Conservation (phyloP, 2,329 filamentous ascomycete species). For the Penicillium sp. region DNA sequence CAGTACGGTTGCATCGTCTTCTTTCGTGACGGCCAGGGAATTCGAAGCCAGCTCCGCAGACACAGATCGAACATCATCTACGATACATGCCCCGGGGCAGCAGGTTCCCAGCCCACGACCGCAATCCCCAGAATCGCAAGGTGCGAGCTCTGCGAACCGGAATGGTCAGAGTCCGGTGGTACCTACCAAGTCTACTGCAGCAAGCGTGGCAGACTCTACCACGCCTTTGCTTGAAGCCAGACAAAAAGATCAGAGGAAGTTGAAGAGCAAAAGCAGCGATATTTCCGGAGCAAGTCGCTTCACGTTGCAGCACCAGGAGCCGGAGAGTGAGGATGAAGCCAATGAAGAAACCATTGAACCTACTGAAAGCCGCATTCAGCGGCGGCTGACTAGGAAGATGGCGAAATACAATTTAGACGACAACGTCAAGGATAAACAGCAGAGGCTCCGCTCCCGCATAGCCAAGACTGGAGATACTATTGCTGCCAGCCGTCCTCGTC, state of each 20-base stretch:
- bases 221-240: constrained; percentile 23
- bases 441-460: constrained; percentile 37
- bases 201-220: constrained; percentile 33
- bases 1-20: constrained; percentile 20
- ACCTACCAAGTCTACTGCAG: constrained; percentile 18
- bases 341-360: constrained; percentile 12
- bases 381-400: constrained; percentile 30
- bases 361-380: constrained; percentile 12
- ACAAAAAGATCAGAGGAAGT: neutral
- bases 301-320: constrained; percentile 33
- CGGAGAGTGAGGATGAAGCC: constrained; percentile 25
- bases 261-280: constrained; percentile 7
- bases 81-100: constrained; percentile 4
- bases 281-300: constrained; percentile 12
- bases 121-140: constrained; percentile 11
- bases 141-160: constrained; percentile 15
- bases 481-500: constrained; percentile 30
- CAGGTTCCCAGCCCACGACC: constrained; percentile 4
- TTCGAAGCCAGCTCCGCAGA: constrained; percentile 14
- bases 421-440: constrained; percentile 39
- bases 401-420: constrained; percentile 45
- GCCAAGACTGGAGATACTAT: constrained; percentile 35
- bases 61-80: constrained; percentile 14
- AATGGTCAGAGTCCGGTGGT: constrained; percentile 17
- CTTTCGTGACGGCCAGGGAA: constrained; percentile 33